Percentiles rank a stretch among this genome's conserved stretches.
phyloP scores from a whole-genome alignment of 1,284 basidiomycete species.

The Moesziomyces globuligerus region DNA sequence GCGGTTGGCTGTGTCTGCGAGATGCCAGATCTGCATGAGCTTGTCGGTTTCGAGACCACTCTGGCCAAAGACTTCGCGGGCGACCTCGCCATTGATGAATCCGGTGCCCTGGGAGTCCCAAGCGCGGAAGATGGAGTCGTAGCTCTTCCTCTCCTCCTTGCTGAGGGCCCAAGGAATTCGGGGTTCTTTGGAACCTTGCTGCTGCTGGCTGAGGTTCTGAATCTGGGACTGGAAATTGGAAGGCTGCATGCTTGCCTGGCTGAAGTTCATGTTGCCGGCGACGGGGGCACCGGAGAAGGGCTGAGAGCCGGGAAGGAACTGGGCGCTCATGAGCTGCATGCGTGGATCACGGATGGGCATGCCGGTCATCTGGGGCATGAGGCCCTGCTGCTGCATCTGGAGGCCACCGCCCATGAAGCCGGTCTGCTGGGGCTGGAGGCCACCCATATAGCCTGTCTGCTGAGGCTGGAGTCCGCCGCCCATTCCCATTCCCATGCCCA shows the following conservation, averaged over 20 bases:
- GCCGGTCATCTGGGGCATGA: conserved; percentile 67
- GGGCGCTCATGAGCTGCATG: conserved; percentile 65
- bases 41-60: conserved; percentile 89
- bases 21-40: conserved; percentile 88
- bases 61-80: conserved; percentile 93
- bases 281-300: conserved; percentile 64
- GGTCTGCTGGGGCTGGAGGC: conserved; percentile 54
- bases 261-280: conserved; percentile 65
- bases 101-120: conserved; percentile 88
- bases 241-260: conserved; percentile 62
- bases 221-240: conserved; percentile 63
- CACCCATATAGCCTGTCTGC: conserved; percentile 55
- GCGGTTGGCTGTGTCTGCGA: conserved; percentile 63
- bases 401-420: conserved; percentile 53
- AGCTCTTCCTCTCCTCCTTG: conserved; percentile 93
- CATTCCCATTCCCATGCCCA: conserved; percentile 30
- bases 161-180: conserved; percentile 88
- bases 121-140: conserved; percentile 94
- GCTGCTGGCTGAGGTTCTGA: conserved; percentile 71
- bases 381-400: conserved; percentile 58
- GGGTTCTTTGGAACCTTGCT: conserved; percentile 77
- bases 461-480: conserved; percentile 48
- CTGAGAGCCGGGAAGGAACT: conserved; percentile 65
- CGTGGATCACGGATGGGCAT: conserved; percentile 64
- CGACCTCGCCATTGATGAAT: conserved; percentile 87